Evolutionary conservation across 2,329 filamentous ascomycete species (phyloP), one percentile per base, ranked within the genome.

Genomic region (Rhynchosporium graminicola): DNA sequence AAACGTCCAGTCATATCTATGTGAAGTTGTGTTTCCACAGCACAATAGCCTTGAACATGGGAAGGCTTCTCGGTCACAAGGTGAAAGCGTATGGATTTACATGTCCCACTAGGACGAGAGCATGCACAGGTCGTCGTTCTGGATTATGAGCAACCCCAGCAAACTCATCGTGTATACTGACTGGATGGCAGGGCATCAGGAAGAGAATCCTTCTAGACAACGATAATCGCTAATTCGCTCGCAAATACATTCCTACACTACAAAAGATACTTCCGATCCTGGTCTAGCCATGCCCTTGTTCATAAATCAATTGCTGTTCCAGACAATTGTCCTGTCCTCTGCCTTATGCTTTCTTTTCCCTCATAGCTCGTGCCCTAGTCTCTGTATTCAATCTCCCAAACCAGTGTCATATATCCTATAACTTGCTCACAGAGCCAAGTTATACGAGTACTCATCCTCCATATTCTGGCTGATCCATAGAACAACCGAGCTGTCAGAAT

Each of bases 381-480:
- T 8, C 43, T 20, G 4, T 3, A 20, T 46, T 8, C 43, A n/a
- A 20, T 8, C 43, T 46, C n/a, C 26, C 43, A 3, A 28, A n/a
- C 55, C 20, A 40, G 46, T n/a, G n/a, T 33, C 31, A 33, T 43
- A 36, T n/a, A 40, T 36, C 38, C 15, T 51, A 20, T 0, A 20
- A 42, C 20, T 20, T 7, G 12, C 58, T 69, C 63, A 87, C 66
- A 89, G 78, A 63, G 85, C 81, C 68, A 89, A 76, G 74, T 87
- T 88, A 75, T 89, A 89, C 52, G 85, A 82, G 70, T 88, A 89
- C 75, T 89, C 86, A 71, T 88, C 86, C 78, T 89, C 86, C 83
- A 89, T 88, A 71, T 89, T 89, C 79, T 89, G 86, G 76, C 83
- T 86, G 60, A 89, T 76, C 86, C 86, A 89, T 47, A 89, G 80